Conservation (phyloP, 352 stramenopile genomes). For the Phytophthora foliorum region DNA sequence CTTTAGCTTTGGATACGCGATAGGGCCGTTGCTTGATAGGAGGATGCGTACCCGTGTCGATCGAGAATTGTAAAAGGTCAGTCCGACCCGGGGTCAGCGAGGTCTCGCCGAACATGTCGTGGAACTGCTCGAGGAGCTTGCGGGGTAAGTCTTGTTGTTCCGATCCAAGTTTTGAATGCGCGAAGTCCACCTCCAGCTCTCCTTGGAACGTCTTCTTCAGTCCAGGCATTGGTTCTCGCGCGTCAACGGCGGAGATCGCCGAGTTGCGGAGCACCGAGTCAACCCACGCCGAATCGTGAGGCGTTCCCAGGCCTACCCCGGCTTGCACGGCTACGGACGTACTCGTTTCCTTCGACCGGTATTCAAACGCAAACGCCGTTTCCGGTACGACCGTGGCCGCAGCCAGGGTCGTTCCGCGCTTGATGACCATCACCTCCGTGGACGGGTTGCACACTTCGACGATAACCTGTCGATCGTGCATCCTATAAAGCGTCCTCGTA, state of each 20-base stretch:
- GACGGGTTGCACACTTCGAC: constrained; percentile 12
- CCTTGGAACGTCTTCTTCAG: background rate
- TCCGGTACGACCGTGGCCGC: constrained; percentile 2
- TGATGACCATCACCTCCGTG: constrained; percentile 2
- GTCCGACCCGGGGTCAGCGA: background rate
- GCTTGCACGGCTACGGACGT: no score
- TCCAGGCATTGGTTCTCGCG: background rate
- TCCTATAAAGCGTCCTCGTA: constrained; percentile 3
- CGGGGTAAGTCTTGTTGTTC: background rate
- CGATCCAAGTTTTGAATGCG: background rate
- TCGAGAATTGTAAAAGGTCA: background rate
- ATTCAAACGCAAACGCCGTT: background rate
- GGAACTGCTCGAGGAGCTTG: background rate
- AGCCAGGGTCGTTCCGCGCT: background rate
- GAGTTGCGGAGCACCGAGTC: background rate
- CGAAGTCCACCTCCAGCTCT: background rate
- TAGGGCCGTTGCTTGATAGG: background rate
- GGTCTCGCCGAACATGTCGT: background rate
- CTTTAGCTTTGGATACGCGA: background rate
- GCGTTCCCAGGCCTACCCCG: no score
- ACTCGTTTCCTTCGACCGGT: no score
- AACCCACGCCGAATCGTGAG: background rate
- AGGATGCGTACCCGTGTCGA: background rate
- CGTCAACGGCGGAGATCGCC: no score
- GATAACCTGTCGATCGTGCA: background rate